phyloP scores from a whole-genome alignment of 2,329 filamentous ascomycete species.

The Claviceps sp. region DNA sequence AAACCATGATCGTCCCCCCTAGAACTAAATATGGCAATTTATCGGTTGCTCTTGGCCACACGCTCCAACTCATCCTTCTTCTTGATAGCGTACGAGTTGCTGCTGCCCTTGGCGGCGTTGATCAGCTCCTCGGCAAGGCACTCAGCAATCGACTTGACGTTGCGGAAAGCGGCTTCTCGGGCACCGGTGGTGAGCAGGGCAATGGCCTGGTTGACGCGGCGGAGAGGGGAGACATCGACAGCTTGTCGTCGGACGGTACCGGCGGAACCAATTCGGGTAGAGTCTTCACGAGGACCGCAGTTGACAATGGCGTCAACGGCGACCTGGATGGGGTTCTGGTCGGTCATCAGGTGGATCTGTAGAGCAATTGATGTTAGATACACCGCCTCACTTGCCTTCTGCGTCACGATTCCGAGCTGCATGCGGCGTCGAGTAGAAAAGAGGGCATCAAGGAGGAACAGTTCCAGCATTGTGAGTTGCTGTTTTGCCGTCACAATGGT shows the following conservation, averaged over 20 bases:
- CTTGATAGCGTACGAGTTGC: conserved; percentile 99
- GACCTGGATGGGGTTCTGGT: conserved; percentile 99
- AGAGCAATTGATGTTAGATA: conserved; percentile 14
- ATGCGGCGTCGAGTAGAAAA: not conserved
- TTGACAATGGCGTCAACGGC: conserved; percentile 99
- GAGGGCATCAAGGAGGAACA: not conserved
- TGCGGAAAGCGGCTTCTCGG: conserved; percentile 97
- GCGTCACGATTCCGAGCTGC: not conserved
- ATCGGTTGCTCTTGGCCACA: conserved; percentile 99
- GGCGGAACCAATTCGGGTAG: conserved; percentile 96
- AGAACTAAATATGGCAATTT: conserved; percentile 38
- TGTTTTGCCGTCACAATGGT: not conserved
- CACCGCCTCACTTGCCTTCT: not conserved
- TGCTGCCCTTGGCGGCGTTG: conserved; percentile 99
- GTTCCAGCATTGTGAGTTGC: not conserved
- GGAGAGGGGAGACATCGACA: conserved; percentile 98
- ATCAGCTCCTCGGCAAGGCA: conserved; percentile 99
- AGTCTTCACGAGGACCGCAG: conserved; percentile 99
- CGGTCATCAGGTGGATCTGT: conserved; percentile 99
- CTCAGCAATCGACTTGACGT: conserved; percentile 99
- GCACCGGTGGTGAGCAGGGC: conserved; percentile 97
- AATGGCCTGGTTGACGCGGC: conserved; percentile 99
- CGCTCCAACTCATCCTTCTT: conserved; percentile 99
- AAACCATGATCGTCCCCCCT: conserved; percentile 1
- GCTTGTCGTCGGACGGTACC: conserved; percentile 99